Percentiles rank a stretch among this genome's conserved stretches.
Conservation (phyloP, 768 basidiomycete species). For the Artomyces pyxidatus region DNA sequence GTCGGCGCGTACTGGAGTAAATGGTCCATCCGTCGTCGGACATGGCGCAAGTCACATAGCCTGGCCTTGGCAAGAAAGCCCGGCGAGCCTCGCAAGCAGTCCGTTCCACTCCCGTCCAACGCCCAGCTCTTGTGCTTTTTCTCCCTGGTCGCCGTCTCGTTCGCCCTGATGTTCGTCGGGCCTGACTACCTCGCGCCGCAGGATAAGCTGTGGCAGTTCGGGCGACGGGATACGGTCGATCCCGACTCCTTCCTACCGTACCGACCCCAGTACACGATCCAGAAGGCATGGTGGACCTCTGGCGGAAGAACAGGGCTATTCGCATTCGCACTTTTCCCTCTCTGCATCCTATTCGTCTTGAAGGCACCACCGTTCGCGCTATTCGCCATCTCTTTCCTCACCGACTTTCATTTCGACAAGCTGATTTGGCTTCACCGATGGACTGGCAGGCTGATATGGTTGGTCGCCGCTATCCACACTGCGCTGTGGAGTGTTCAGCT, state of each 20-base stretch:
- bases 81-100: slow-evolving; percentile 32
- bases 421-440: slow-evolving; percentile 65
- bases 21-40: slow-evolving; percentile 49
- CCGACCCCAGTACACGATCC: slow-evolving; percentile 51
- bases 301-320: slow-evolving; percentile 62
- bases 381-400: slow-evolving; percentile 52
- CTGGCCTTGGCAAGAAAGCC: slow-evolving; percentile 26
- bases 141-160: slow-evolving; percentile 33
- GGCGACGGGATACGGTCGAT: slow-evolving; percentile 18
- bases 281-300: slow-evolving; percentile 64
- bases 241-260: slow-evolving; percentile 28
- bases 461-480: slow-evolving; percentile 52
- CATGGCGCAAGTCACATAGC: slow-evolving; percentile 44
- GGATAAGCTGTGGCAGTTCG: slow-evolving; percentile 37
- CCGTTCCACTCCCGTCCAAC: slow-evolving; percentile 50
- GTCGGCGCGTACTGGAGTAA: slow-evolving; percentile 49
- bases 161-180: slow-evolving; percentile 47
- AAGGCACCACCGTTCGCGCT: slow-evolving; percentile 67
- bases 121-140: slow-evolving; percentile 47
- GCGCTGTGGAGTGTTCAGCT: slow-evolving; percentile 66
- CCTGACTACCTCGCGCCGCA: slow-evolving; percentile 60
- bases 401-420: slow-evolving; percentile 69
- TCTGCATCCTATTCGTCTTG: slow-evolving; percentile 62
- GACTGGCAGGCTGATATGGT: slow-evolving; percentile 63
- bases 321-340: slow-evolving; percentile 63